These are phyloP conservation scores for Perkinsus marinus DNA, from an alignment of 169 alveolate species.

Conservation along the genomic window DNA sequence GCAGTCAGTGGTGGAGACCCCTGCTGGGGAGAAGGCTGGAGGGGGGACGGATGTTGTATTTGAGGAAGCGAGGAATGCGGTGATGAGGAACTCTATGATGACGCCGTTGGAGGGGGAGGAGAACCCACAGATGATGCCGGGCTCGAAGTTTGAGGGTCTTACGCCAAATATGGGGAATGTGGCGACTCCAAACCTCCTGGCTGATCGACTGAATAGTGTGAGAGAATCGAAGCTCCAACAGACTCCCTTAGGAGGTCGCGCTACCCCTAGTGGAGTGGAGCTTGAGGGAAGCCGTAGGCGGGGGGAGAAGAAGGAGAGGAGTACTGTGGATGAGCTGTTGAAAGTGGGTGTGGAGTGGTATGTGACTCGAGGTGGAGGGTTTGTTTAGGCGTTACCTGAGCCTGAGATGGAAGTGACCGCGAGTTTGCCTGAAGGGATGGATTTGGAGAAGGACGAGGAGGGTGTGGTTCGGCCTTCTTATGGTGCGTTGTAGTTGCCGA, in stretches of 20 bases:
- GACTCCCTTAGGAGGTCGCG: not conserved
- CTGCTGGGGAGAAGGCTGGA: constrained; percentile 33
- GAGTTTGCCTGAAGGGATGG: not conserved
- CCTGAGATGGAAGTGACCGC: not conserved
- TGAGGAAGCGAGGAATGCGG: constrained; percentile 43
- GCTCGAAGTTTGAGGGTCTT: not conserved
- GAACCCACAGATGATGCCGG: not conserved
- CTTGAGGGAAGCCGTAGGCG: not conserved
- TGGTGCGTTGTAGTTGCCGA: not conserved
- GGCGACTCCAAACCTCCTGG: not conserved
- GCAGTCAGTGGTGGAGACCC: constrained; percentile 12
- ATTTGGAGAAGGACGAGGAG: not conserved
- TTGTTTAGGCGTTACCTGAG: not conserved
- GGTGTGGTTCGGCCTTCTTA: not conserved
- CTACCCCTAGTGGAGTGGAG: not conserved
- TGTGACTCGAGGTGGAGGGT: not conserved
- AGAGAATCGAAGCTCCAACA: not conserved
- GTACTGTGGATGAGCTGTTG: not conserved
- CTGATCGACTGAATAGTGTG: not conserved
- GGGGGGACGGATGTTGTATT: constrained; percentile 21
- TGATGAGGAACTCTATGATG: constrained; percentile 26
- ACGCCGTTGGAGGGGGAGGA: constrained; percentile 27
- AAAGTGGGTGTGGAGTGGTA: not conserved
- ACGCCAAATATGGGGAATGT: not conserved
- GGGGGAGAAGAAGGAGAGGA: not conserved